phyloP scores from a whole-genome alignment of 106 monocot genomes.

The Acorus gramineus region DNA sequence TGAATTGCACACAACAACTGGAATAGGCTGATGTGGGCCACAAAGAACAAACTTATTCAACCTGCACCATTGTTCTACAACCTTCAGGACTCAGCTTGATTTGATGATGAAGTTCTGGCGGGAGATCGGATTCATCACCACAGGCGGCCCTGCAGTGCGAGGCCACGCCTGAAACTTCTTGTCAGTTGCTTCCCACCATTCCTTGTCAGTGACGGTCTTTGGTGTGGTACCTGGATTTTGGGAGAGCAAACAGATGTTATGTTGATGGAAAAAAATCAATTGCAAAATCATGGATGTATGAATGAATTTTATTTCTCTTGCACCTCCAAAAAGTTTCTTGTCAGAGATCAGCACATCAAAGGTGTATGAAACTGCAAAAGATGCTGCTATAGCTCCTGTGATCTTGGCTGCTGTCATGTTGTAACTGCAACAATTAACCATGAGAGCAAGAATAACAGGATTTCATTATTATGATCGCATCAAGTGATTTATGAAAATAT shows the following conservation, averaged over 20 bases:
- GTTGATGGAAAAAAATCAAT: background rate
- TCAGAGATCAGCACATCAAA: constrained; percentile 21
- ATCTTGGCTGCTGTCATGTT: constrained; percentile 18
- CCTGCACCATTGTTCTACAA: too few relatives aligned
- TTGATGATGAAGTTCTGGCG: constrained; percentile 92
- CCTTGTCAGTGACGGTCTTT: constrained; percentile 42
- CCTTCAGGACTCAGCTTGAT: background rate
- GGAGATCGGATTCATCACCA: constrained; percentile 86
- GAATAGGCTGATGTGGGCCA: too few relatives aligned
- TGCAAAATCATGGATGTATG: background rate
- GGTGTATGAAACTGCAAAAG: constrained; percentile 19
- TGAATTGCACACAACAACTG: too few relatives aligned
- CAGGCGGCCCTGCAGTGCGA: constrained; percentile 80
- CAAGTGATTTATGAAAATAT: too few relatives aligned
- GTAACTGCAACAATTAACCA: constrained; percentile 4
- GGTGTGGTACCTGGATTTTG: constrained; percentile 35
- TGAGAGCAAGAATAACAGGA: too few relatives aligned
- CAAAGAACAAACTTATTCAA: too few relatives aligned
- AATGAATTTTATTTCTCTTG: background rate
- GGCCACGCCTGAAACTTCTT: constrained; percentile 91
- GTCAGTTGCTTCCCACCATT: constrained; percentile 76
- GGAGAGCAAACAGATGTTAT: background rate
- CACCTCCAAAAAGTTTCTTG: constrained; percentile 49
- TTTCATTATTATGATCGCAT: too few relatives aligned
- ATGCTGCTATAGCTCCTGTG: constrained; percentile 10